These are phyloP conservation scores for Corylus avellana DNA, from an alignment of 306 rosid species.

Conservation along the genomic window DNA sequence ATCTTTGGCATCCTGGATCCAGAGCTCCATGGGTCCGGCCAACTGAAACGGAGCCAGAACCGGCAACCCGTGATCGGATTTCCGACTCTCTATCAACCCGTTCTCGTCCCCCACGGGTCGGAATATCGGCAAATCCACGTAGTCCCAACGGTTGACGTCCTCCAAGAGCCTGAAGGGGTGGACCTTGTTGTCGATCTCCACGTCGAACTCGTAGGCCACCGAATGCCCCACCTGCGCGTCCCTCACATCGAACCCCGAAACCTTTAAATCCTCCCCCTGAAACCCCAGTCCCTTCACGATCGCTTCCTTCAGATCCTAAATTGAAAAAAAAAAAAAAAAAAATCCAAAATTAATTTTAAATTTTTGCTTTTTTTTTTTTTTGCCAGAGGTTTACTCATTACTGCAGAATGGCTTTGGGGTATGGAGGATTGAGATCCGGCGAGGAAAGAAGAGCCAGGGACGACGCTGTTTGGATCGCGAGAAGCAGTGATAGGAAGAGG, in stretches of 20 bases:
- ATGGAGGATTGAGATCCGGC: constrained; percentile 39
- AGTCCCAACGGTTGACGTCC: constrained; percentile 79
- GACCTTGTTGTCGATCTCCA: constrained; percentile 70
- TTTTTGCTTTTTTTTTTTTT: too few relatives aligned
- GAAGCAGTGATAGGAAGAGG: constrained; percentile 13
- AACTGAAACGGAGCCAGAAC: constrained; percentile 90
- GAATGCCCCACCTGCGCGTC: constrained; percentile 87
- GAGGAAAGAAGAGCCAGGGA: constrained; percentile 39
- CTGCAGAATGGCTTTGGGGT: constrained; percentile 66
- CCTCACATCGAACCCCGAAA: constrained; percentile 74
- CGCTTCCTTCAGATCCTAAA: constrained; percentile 81
- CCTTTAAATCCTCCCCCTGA: constrained; percentile 56
- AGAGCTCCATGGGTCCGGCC: constrained; percentile 97
- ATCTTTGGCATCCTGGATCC: constrained; percentile 88
- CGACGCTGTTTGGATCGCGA: constrained; percentile 4
- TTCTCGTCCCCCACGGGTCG: constrained; percentile 29
- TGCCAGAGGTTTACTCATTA: too few relatives aligned
- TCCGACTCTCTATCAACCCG: constrained; percentile 48
- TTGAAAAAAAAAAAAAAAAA: too few relatives aligned
- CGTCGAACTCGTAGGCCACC: constrained; percentile 76
- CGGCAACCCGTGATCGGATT: constrained; percentile 40
- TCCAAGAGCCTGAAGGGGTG: constrained; percentile 86
- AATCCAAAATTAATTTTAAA: not conserved
- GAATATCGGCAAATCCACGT: constrained; percentile 83
- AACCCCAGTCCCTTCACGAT: constrained; percentile 80